Evolutionary conservation across 2,329 filamentous ascomycete genomes (phyloP), one percentile per base, ranked within the genome.

Genomic region (Epicoccum nigrum): DNA sequence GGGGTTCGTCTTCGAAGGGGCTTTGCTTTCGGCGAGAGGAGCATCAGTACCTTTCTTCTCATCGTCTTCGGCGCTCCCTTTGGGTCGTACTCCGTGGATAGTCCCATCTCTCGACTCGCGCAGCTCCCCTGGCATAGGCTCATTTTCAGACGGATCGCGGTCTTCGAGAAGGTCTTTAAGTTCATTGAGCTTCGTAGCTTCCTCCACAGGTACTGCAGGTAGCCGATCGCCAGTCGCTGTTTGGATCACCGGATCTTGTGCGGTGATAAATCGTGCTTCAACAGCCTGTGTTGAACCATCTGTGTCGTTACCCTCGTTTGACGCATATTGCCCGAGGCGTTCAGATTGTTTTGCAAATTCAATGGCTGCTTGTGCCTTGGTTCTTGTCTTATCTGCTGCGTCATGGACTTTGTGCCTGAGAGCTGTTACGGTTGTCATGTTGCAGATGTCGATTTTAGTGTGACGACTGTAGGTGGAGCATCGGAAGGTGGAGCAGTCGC

Each of bases 1-100:
- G 3, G 90, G 88, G 60, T 92, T 87, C 2, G 89, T 92, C 57
- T 84, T 82, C 7, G 86, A 86, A 1, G 86, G 84, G 0, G 88
- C 86, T 21, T 77, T 67, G 13, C 74, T 74, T 51, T 74, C 66
- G 20, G 69, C 72, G 45, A 82, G 58, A 8, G 78, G 70, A 0
- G 72, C 79, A 27, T 78, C 75, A 13, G 51, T 54, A 3, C 45
- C 40, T 2, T 31, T 35, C 31, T 28, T 37, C 4, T 79, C 76
- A 46, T 77, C 79, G 69, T 65, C 73, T 46, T 77, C 55, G 16
- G 73, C 56, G 16, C 55, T 38, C 21, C 56, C 51, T 7, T 54
- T 51, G 3, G 69, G 63, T 33, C 65, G 58, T 5, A 68, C 69
- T 8, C 73, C 74, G 46, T 77, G 71, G 13, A 73, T 67, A 12